Base-by-base conservation (phyloP, 1,284 basidiomycete species). In the Ustilago hordei region DNA sequence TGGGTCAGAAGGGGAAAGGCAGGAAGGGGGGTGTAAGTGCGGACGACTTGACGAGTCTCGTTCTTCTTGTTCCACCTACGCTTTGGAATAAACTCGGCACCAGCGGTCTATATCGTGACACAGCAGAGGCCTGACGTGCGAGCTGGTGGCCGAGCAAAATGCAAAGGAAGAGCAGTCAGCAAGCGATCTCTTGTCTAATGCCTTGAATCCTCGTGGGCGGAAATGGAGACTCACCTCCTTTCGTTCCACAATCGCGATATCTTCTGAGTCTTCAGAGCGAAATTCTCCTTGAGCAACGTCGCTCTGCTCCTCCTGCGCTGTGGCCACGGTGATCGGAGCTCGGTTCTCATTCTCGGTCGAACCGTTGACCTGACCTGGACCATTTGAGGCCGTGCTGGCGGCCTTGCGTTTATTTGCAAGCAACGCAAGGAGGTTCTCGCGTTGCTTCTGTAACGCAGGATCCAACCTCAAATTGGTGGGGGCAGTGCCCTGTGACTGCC, bases 61-160 rank as follows among this genome's bases (percentile, higher is more conserved):
- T 47, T 52, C 8, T 50, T 19, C 19, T 55, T 9, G 8, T 2
- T 41, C 17, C 28, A 72, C 70, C 61, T 73, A 73, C 70, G 64
- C 61, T 73, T 56, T 60, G 59, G 8, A 73, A 64, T 28, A 73
- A 47, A 60, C 61, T 73, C 65, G 70, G 70, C 55, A 73, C 70
- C 64, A 73, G 57, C 8, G 70, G 70, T 64, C 57, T 53, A 31
- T 68, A 73, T 15, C 61, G 53, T 13, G 70, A 71, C 34, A 62
- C 56, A 7, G 55, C 34, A 12, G 59, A n/a, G 31, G 62, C 28
- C n/a, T 35, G 43, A 3, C 52, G 53, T 34, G 47, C 28, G 35
- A 36, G 6, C 61, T 65, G 69, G 50, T 48, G 55, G 12, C 59
- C 58, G 63, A 62, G 59, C 11, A 31, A 28, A 52, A 28, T 15